Percentiles rank a stretch among this genome's conserved stretches.
These are phyloP conservation scores for Lumnitzera racemosa DNA, from an alignment of 345 rosid genomes.

Conservation along the genomic window DNA sequence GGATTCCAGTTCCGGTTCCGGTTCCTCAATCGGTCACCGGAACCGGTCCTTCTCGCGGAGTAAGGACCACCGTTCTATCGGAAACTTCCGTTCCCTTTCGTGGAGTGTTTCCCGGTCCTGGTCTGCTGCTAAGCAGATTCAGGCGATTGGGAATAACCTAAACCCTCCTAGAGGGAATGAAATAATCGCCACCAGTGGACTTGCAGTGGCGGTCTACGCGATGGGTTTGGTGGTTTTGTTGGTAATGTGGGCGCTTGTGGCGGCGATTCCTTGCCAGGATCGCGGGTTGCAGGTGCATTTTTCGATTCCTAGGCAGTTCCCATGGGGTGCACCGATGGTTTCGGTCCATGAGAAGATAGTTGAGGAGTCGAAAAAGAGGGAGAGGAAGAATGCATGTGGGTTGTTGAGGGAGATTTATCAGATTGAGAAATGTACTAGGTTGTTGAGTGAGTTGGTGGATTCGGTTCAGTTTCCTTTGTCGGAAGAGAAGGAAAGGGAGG, in stretches of 20 bases:
- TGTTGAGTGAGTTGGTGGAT: constrained; percentile 63
- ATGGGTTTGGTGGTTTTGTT: constrained; percentile 67
- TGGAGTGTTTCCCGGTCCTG: constrained; percentile 98
- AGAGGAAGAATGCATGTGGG: constrained; percentile 70
- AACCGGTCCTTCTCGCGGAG: constrained; percentile 81
- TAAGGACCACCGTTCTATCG: constrained; percentile 37
- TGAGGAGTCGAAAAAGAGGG: constrained; percentile 75
- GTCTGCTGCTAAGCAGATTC: constrained; percentile 91
- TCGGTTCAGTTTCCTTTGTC: constrained; percentile 55
- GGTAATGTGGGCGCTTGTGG: constrained; percentile 95
- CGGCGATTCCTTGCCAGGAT: constrained; percentile 94
- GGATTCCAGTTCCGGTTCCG: constrained; percentile 28
- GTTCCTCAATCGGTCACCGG: constrained; percentile 39
- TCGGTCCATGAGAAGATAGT: constrained; percentile 58
- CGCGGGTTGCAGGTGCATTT: constrained; percentile 85
- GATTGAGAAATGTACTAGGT: constrained; percentile 56
- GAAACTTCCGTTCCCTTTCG: constrained; percentile 78
- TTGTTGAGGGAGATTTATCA: constrained; percentile 71
- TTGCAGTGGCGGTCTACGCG: constrained; percentile 57
- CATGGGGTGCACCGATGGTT: constrained; percentile 59
- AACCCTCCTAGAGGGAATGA: constrained; percentile 53
- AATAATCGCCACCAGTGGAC: constrained; percentile 40
- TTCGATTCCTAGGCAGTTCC: constrained; percentile 55
- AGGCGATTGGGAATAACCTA: constrained; percentile 68
- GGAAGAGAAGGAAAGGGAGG: constrained; percentile 58